phyloP scores from a whole-genome alignment of 2,329 filamentous ascomycete genomes.

The Aspergillus glaucus region DNA sequence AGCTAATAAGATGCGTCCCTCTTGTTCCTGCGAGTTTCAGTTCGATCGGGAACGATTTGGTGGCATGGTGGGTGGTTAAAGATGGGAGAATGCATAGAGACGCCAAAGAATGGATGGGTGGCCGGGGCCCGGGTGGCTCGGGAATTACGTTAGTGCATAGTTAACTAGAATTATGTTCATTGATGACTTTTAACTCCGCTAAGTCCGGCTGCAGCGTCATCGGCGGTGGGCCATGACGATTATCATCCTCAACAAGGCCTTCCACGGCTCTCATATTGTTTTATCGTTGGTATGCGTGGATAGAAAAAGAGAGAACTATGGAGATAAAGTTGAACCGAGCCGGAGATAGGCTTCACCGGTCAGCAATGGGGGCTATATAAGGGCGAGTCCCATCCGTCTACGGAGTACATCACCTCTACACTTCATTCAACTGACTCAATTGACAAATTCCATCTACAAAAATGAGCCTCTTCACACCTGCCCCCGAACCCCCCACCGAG shows the following conservation, averaged over 20 bases:
- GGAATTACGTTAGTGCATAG: no score
- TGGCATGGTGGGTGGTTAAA: no score
- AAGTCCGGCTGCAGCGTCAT: not conserved
- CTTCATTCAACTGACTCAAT: not conserved
- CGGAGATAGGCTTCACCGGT: not conserved
- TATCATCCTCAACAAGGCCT: not conserved
- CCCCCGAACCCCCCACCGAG: conserved; percentile 52
- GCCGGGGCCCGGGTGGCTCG: no score
- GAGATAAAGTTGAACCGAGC: no score
- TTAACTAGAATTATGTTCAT: no score
- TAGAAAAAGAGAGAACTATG: no score
- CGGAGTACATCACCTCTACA: not conserved
- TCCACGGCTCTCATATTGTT: not conserved
- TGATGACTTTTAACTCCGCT: not conserved
- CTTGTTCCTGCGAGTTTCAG: no score
- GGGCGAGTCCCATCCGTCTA: not conserved
- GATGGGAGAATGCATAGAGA: no score
- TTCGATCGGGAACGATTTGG: no score
- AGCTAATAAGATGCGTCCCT: no score
- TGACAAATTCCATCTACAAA: not conserved
- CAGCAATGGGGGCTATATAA: not conserved
- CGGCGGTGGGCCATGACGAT: not conserved
- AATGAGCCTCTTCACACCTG: conserved; percentile 30
- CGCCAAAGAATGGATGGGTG: no score
- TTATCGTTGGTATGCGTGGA: no score